Evolutionary conservation across 805 yeast genomes (phyloP).

Genomic region (Saccharomycopsis synnaedendra): DNA sequence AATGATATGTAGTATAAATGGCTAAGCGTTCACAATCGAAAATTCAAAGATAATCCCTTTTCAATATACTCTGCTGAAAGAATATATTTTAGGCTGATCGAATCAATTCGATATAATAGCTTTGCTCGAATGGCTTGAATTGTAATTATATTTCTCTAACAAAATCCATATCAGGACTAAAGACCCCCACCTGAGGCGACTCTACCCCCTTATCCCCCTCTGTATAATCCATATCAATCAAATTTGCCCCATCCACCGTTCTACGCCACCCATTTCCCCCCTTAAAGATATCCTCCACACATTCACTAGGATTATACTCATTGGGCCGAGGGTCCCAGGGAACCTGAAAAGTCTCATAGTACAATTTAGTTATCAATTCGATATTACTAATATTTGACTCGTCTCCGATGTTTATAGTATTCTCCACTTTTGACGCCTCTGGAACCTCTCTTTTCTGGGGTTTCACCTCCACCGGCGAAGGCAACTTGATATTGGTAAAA

Average conservation of each 20-base stretch:
- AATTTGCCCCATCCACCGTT: conserved; percentile 32
- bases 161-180: too few species aligned
- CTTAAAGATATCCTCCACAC: conserved; percentile 63
- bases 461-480: background rate
- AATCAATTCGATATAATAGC: too few species aligned
- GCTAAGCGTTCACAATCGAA: too few species aligned
- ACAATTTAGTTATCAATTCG: conserved; percentile 26
- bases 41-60: too few species aligned
- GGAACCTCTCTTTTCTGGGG: background rate
- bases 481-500: conserved; percentile 1
- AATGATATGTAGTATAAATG: too few species aligned
- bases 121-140: too few species aligned
- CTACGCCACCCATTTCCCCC: conserved; percentile 62
- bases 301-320: conserved; percentile 55
- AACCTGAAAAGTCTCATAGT: conserved; percentile 42
- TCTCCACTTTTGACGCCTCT: background rate
- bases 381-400: conserved; percentile 38
- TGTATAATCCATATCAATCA: conserved; percentile 25
- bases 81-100: too few species aligned
- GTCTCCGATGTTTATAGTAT: conserved; percentile 22
- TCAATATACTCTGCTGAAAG: too few species aligned
- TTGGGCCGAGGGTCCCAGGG: conserved; percentile 50
- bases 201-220: too few species aligned
- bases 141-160: too few species aligned
- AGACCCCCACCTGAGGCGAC: too few species aligned